Percentiles rank a stretch among this genome's conserved stretches.
Conservation (phyloP, 768 basidiomycete genomes). For the Leucocoprinus birnbaumii region DNA sequence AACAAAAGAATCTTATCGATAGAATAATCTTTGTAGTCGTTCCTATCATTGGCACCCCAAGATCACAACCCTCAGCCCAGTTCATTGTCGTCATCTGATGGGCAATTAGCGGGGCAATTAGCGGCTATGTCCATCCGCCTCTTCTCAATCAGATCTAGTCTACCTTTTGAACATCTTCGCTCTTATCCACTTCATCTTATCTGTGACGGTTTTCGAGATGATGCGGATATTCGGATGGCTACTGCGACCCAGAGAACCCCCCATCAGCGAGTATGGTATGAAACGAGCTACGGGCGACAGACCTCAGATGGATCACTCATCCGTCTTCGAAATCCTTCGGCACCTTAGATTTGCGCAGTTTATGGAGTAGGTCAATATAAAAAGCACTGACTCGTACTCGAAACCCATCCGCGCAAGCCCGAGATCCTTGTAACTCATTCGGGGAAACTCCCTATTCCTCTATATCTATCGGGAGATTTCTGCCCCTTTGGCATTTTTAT, state of each 20-base stretch:
- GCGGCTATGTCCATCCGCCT: background rate
- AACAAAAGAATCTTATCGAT: constrained; percentile 5
- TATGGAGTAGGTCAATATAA: too few species aligned
- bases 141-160: background rate
- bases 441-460: background rate
- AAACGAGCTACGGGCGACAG: too few species aligned
- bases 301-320: too few species aligned
- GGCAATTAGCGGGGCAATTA: background rate
- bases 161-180: background rate
- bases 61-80: constrained; percentile 8
- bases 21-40: background rate
- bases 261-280: too few species aligned
- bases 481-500: too few species aligned
- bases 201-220: background rate
- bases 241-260: background rate
- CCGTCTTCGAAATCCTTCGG: too few species aligned
- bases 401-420: background rate
- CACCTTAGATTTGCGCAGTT: too few species aligned
- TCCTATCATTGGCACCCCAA: background rate
- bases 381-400: background rate
- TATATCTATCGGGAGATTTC: too few species aligned
- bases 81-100: background rate
- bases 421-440: background rate
- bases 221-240: too few species aligned
- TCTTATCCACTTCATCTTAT: constrained; percentile 10